Base-by-base conservation (phyloP, 2,329 filamentous ascomycete species). In the Rhinocladiella mackenziei region DNA sequence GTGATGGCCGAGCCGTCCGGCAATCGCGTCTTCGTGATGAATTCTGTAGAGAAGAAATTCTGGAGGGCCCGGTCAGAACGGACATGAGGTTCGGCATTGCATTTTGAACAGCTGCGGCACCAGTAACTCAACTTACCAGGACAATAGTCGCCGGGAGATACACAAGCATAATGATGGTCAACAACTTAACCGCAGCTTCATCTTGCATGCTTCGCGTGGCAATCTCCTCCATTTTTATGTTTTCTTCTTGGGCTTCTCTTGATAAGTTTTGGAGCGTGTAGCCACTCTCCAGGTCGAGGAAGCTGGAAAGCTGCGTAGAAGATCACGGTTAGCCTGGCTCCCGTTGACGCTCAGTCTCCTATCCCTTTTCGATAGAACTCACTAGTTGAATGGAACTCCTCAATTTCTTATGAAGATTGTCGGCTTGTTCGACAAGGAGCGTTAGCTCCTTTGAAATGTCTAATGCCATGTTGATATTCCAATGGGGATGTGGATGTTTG, bases 121-220 rank as follows among this genome's bases (percentile, higher is more conserved):
- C n/a, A n/a, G n/a, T n/a, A n/a, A n/a, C n/a, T n/a, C n/a, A n/a
- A 29, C 51, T 31, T 23, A 54, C 54, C 25, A 46, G 43, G n/a
- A 56, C 48, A 2, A 54, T 48, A 1, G 53, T 53, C 2, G 54
- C 46, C 1, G 56, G 55, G 5, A 58, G 39, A 20, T 56, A 58
- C 10, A 56, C 36, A 2, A 56, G 33, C 9, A 50, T 58, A 11
- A 58, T 50, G 13, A 56, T 39, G 4, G 56, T 58, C 2, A 58
- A 35, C 1, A 58, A 45, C 20, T 56, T 58, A 8, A 58, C 50
- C 3, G 52, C 52, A 4, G 47, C 50, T 9, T 50, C 53, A 42
- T 56, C 56, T n/a, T 47, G 39, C 3, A 48, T 56, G 18, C 39
- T 41, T 39, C 56, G 55, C 20, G 53, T 50, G 3, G 51, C 51